Evolutionary conservation across 441 rosid genomes (phyloP).

Genomic region (Euphorbia schlechtendalii): DNA sequence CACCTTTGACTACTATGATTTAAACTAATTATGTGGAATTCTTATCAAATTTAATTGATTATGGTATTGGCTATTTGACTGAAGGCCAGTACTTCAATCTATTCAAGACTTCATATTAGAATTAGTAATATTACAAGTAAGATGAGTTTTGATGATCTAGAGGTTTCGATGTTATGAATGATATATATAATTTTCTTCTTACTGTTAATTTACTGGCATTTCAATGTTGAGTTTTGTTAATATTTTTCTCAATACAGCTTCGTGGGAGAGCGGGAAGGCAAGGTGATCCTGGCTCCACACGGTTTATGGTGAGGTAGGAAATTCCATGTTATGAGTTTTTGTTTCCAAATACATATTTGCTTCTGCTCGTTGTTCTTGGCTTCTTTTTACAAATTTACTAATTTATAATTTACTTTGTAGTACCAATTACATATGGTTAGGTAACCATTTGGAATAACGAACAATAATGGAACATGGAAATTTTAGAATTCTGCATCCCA

Average conservation of each 20-base stretch:
- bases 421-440: too few relatives aligned
- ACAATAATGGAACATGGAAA: neutral
- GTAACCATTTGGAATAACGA: too few relatives aligned
- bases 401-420: too few relatives aligned
- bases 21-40: too few relatives aligned
- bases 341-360: neutral
- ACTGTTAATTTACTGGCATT: neutral
- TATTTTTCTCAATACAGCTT: slow-evolving; percentile 39
- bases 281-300: slow-evolving; percentile 97
- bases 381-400: neutral
- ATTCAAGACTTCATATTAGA: neutral
- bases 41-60: neutral
- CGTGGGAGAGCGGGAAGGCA: slow-evolving; percentile 99
- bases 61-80: neutral
- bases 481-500: neutral
- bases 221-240: slow-evolving; percentile 12
- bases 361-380: neutral
- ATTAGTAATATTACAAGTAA: neutral
- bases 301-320: slow-evolving; percentile 92
- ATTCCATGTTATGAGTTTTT: slow-evolving; percentile 6
- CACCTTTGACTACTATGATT: too few relatives aligned
- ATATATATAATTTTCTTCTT: neutral
- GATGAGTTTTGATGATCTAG: slow-evolving; percentile 7
- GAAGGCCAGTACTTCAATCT: slow-evolving; percentile 3
- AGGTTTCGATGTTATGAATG: neutral